Conservation (phyloP, 306 rosid species). For the Trifolium subterraneum region DNA sequence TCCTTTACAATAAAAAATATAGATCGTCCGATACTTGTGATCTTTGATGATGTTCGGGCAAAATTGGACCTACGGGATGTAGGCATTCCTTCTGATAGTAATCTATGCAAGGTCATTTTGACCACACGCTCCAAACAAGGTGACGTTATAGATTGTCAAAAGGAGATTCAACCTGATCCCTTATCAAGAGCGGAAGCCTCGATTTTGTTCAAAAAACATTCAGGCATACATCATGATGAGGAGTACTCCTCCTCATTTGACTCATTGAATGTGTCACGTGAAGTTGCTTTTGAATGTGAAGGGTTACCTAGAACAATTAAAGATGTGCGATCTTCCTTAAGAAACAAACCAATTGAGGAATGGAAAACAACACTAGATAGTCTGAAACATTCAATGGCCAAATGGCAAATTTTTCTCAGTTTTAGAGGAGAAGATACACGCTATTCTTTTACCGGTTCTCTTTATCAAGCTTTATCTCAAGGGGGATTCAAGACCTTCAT, state of each 20-base stretch:
- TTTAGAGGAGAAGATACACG: conserved; percentile 19
- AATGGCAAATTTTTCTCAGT: background rate
- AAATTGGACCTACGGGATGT: too few species aligned
- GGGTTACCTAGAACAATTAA: conserved; percentile 32
- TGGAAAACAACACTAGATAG: conserved; percentile 20
- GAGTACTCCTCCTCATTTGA: too few species aligned
- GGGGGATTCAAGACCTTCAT: too few species aligned
- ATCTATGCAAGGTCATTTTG: background rate
- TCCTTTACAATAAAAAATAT: too few species aligned
- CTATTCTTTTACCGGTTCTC: background rate
- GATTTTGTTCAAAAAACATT: background rate
- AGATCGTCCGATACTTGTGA: background rate
- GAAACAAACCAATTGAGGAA: conserved; percentile 8
- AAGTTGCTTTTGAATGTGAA: conserved; percentile 7
- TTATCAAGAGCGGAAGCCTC: conserved; percentile 31
- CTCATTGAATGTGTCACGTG: too few species aligned
- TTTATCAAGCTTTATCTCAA: too few species aligned
- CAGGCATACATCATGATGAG: too few species aligned
- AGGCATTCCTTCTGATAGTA: too few species aligned
- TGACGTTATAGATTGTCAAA: conserved; percentile 30
- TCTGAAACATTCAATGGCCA: background rate
- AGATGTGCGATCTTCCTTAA: conserved; percentile 32
- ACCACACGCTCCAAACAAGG: conserved; percentile 8
- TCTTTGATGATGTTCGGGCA: background rate
- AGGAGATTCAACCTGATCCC: background rate